Evolutionary conservation across 2,329 filamentous ascomycete species (phyloP).

Genomic region (Xylaria sp.): DNA sequence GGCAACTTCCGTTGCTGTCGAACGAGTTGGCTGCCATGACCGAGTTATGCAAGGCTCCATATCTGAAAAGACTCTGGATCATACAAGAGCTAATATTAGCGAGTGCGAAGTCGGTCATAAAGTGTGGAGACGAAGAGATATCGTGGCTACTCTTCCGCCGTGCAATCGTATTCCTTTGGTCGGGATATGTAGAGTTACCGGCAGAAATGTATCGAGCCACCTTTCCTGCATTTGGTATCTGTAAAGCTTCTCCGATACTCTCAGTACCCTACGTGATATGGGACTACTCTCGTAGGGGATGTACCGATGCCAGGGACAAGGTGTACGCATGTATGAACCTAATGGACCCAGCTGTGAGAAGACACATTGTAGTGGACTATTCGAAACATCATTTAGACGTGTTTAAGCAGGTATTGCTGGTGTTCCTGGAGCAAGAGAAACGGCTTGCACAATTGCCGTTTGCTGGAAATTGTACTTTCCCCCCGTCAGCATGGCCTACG

Average conservation of each 20-base stretch:
- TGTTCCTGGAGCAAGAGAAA: constrained; percentile 13
- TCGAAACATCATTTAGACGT: neutral
- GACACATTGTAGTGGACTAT: constrained; percentile 32
- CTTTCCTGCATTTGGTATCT: neutral
- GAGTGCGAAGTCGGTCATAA: constrained; percentile 22
- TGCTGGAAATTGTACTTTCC: neutral
- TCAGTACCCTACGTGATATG: neutral
- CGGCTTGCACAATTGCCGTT: constrained; percentile 17
- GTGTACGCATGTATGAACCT: constrained; percentile 36
- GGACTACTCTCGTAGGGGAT: constrained; percentile 5
- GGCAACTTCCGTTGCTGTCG: constrained; percentile 7
- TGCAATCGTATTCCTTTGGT: constrained; percentile 19
- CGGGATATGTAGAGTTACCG: neutral
- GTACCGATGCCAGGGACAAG: constrained; percentile 33
- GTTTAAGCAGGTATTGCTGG: constrained; percentile 31
- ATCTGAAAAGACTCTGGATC: constrained; percentile 36
- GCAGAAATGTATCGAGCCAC: neutral
- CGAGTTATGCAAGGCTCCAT: constrained; percentile 6
- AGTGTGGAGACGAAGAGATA: constrained; percentile 37
- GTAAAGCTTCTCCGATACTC: fast-evolving
- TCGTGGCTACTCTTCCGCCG: constrained; percentile 32
- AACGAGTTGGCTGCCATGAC: constrained; percentile 24
- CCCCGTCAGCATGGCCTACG: neutral
- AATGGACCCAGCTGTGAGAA: neutral
- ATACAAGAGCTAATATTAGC: constrained; percentile 40